Evolutionary conservation across 2,329 filamentous ascomycete genomes (phyloP).

Genomic region (Fusarium sambucinum): DNA sequence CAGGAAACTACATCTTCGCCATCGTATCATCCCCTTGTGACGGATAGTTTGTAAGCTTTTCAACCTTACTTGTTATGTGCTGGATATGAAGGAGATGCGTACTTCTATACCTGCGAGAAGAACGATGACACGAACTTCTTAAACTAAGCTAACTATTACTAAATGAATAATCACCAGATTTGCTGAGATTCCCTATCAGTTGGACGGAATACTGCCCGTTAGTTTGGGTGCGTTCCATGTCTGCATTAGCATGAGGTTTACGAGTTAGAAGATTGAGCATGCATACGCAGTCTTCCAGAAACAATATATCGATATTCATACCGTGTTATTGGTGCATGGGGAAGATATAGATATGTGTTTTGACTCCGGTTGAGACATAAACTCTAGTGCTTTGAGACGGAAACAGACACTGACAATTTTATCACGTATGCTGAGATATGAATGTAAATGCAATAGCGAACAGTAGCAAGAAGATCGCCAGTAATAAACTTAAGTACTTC

Average conservation of each 20-base stretch:
- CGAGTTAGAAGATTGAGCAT: neutral
- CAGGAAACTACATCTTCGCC: neutral
- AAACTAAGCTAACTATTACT: neutral
- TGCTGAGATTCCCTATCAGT: too few relatives aligned
- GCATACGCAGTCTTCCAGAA: neutral
- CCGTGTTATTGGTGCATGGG: accelerated
- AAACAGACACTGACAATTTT: neutral
- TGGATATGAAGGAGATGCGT: neutral
- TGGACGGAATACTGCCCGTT: neutral
- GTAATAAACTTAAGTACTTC: too few relatives aligned
- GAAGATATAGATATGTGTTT: neutral
- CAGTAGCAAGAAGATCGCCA: neutral
- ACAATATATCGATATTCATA: accelerated
- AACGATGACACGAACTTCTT: neutral
- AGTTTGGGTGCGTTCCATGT: neutral
- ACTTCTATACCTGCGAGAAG: neutral
- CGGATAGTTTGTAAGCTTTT: neutral
- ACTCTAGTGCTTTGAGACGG: neutral
- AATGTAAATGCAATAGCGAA: neutral
- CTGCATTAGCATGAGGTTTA: neutral
- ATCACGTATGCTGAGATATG: neutral
- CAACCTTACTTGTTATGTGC: neutral
- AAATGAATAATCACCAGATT: accelerated
- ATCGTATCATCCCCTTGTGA: neutral
- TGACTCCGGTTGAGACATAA: neutral